A percentile compares a stretch with the other conserved stretches of the same genome.
These are phyloP conservation scores for Zygosaccharomyces gambellarensis DNA, from an alignment of 805 yeast species.

Conservation along the genomic window DNA sequence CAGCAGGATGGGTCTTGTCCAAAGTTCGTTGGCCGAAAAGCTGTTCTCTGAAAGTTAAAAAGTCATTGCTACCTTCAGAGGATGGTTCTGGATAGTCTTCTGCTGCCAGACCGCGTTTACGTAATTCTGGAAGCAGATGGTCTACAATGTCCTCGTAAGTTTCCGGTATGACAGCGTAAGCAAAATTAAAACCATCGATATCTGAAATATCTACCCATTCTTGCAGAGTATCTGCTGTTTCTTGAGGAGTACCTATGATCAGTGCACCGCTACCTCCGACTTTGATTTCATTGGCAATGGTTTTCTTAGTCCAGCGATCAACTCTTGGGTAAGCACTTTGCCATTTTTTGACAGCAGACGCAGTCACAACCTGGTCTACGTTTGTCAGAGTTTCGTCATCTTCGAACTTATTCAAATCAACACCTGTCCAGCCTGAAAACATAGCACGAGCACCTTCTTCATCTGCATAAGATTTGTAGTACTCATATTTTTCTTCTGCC, in stretches of 20 bases:
- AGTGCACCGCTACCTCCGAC: conserved; percentile 30
- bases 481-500: conserved; percentile 37
- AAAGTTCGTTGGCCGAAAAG: conserved; percentile 28
- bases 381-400: conserved; percentile 37
- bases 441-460: conserved; percentile 43
- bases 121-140: conserved; percentile 37
- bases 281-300: conserved; percentile 32
- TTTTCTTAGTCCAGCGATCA: conserved; percentile 21
- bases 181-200: conserved; percentile 45
- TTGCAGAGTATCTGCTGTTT: conserved; percentile 40
- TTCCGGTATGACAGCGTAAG: conserved; percentile 37
- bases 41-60: conserved; percentile 34
- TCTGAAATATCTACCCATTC: conserved; percentile 38
- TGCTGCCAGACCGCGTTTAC: conserved; percentile 35
- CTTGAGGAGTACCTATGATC: conserved; percentile 35
- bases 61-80: conserved; percentile 10
- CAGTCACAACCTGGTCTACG: conserved; percentile 30
- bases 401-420: conserved; percentile 37
- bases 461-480: conserved; percentile 34
- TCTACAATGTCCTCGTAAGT: conserved; percentile 39
- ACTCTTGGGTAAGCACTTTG: conserved; percentile 22
- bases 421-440: conserved; percentile 45
- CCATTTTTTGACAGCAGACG: conserved; percentile 32
- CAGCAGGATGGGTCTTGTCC: conserved; percentile 22
- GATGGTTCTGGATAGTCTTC: conserved; percentile 33